These are phyloP conservation scores for Curvularia lunata DNA, from an alignment of 2,329 filamentous ascomycete genomes.

Conservation along the genomic window DNA sequence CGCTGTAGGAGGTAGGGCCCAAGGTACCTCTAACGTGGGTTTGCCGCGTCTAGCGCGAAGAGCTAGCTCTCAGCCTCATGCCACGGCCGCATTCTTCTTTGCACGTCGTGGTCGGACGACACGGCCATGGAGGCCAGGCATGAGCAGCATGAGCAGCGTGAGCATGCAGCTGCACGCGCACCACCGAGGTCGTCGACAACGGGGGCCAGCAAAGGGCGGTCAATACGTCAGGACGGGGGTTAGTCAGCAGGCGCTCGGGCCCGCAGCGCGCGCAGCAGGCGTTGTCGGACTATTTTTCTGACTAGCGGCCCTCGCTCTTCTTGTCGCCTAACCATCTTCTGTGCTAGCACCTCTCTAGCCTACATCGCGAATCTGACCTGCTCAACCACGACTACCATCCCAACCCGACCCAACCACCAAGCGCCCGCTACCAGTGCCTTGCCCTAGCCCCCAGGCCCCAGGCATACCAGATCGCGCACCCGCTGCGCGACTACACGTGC, in stretches of 20 bases:
- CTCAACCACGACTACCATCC: constrained; percentile 32
- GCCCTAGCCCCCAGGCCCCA: constrained; percentile 31
- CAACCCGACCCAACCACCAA: constrained; percentile 7
- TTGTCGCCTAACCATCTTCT: constrained; percentile 46
- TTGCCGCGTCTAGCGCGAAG: constrained; percentile 35
- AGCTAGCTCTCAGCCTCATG: constrained; percentile 41
- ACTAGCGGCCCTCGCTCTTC: constrained; percentile 25
- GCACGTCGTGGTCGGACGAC: constrained; percentile 25
- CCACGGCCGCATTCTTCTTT: constrained; percentile 34
- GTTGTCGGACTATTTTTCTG: constrained; percentile 28
- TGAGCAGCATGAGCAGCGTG: neutral
- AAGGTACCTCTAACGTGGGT: constrained; percentile 29
- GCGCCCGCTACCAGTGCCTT: constrained; percentile 29
- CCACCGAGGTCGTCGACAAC: too few relatives aligned
- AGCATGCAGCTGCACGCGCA: too few relatives aligned
- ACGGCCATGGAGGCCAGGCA: neutral
- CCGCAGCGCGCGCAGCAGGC: too few relatives aligned
- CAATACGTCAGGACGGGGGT: constrained; percentile 16
- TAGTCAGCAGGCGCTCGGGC: constrained; percentile 37
- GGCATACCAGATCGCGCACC: constrained; percentile 31
- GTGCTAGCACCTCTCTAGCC: constrained; percentile 34
- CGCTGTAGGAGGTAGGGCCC: neutral
- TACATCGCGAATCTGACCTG: constrained; percentile 47
- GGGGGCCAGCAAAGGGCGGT: constrained; percentile 18
- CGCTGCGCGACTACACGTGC: constrained; percentile 44